Percentiles rank a stretch among this genome's conserved stretches.
Conservation (phyloP, 495 filamentous ascomycete species). For the Aspergillus mulundensis region DNA sequence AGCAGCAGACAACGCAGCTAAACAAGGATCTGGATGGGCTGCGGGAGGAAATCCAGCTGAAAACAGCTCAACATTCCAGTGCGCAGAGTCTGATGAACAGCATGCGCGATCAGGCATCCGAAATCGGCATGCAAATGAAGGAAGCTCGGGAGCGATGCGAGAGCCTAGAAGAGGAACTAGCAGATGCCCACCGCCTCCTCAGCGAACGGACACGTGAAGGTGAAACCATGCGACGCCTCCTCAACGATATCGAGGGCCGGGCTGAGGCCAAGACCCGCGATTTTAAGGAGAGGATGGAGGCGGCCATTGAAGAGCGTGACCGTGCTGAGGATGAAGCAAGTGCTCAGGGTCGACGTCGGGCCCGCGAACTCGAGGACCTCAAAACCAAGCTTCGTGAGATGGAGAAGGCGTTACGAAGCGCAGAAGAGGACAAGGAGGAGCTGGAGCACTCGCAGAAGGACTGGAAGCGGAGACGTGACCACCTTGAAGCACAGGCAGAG, state of each 20-base stretch:
- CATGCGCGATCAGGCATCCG: slow-evolving; percentile 86
- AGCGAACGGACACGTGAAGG: slow-evolving; percentile 88
- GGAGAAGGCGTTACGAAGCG: slow-evolving; percentile 68
- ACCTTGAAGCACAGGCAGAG: slow-evolving; percentile 66
- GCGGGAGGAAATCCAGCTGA: slow-evolving; percentile 77
- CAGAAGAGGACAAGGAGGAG: slow-evolving; percentile 64
- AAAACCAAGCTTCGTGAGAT: slow-evolving; percentile 72
- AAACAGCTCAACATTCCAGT: slow-evolving; percentile 76
- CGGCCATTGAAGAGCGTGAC: slow-evolving; percentile 86
- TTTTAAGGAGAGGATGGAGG: slow-evolving; percentile 84
- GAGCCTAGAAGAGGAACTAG: slow-evolving; percentile 88
- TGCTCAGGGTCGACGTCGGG: slow-evolving; percentile 66
- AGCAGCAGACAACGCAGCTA: slow-evolving; percentile 63
- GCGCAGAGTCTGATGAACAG: slow-evolving; percentile 82
- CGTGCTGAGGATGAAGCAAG: slow-evolving; percentile 87
- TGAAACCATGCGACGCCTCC: slow-evolving; percentile 87
- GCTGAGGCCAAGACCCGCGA: slow-evolving; percentile 77
- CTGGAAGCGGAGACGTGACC: slow-evolving; percentile 67
- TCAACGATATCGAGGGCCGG: slow-evolving; percentile 80
- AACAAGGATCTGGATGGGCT: slow-evolving; percentile 61
- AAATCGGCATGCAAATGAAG: slow-evolving; percentile 89
- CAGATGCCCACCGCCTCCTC: slow-evolving; percentile 83
- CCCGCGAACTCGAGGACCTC: slow-evolving; percentile 83
- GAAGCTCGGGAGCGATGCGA: slow-evolving; percentile 79
- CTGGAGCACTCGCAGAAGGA: slow-evolving; percentile 66